Conservation (phyloP, 495 filamentous ascomycete genomes). For the Hapsidospora chrysogenum region DNA sequence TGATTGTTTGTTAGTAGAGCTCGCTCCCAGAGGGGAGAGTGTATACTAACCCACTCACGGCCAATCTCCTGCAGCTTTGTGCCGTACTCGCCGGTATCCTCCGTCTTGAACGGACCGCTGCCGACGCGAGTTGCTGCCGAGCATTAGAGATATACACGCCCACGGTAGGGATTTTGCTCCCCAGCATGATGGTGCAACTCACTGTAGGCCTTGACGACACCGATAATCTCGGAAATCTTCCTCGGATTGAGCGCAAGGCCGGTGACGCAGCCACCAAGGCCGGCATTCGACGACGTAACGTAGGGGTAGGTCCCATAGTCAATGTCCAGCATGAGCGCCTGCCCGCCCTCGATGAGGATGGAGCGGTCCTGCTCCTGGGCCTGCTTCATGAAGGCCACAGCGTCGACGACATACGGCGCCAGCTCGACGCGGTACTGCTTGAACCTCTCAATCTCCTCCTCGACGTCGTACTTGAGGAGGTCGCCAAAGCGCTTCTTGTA, state of each 20-base stretch:
- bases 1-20: too few species aligned
- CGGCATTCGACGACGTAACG: conserved; percentile 66
- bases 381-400: conserved; percentile 36
- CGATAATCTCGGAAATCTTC: conserved; percentile 45
- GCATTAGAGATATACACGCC: conserved; percentile 1
- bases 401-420: conserved; percentile 54
- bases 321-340: conserved; percentile 40
- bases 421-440: conserved; percentile 51
- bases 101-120: conserved; percentile 72
- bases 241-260: conserved; percentile 42
- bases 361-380: conserved; percentile 41
- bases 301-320: conserved; percentile 26
- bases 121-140: conserved; percentile 60
- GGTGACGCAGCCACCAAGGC: conserved; percentile 60
- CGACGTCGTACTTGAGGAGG: conserved; percentile 55
- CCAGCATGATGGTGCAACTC: background rate
- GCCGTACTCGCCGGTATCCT: conserved; percentile 44
- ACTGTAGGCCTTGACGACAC: conserved; percentile 73
- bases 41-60: conserved; percentile 10
- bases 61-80: conserved; percentile 29
- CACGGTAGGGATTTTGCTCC: background rate
- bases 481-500: conserved; percentile 65
- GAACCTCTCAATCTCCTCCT: conserved; percentile 54
- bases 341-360: conserved; percentile 71
- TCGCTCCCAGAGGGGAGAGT: background rate